Evolutionary conservation across 306 rosid species (phyloP).

Genomic region (Trifolium dubium): DNA sequence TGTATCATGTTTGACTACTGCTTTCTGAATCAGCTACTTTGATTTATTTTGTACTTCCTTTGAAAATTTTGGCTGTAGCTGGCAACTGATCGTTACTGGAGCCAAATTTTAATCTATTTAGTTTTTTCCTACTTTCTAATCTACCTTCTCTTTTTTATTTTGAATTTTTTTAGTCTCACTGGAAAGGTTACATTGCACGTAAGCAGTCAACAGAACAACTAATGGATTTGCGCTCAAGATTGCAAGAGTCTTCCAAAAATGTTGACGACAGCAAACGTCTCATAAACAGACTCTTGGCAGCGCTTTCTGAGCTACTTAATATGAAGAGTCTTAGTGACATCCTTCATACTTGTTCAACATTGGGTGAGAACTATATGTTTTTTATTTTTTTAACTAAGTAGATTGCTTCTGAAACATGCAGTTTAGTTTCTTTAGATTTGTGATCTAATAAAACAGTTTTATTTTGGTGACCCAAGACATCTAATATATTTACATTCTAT

Average conservation of each 20-base stretch:
- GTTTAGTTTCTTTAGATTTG: constrained; percentile 16
- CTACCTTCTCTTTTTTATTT: background rate
- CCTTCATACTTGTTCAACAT: constrained; percentile 76
- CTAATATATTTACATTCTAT: background rate
- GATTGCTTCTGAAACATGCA: constrained; percentile 16
- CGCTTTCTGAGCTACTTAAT: constrained; percentile 49
- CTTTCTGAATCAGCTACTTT: background rate
- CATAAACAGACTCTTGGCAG: constrained; percentile 60
- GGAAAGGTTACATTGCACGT: constrained; percentile 83
- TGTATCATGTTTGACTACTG: constrained; percentile 3
- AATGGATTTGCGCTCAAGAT: constrained; percentile 70
- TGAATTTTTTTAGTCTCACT: constrained; percentile 59
- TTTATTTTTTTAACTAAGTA: background rate
- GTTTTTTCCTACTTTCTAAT: constrained; percentile 25
- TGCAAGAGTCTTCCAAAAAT: constrained; percentile 71
- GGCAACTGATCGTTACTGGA: constrained; percentile 8
- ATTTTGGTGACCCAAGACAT: background rate
- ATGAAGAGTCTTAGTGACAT: constrained; percentile 51
- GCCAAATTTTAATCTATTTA: background rate
- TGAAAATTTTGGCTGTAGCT: background rate
- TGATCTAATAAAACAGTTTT: background rate
- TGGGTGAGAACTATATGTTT: constrained; percentile 59
- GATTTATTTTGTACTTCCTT: background rate
- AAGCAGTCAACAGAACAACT: constrained; percentile 66
- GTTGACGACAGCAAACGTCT: constrained; percentile 85